Evolutionary conservation across 2,329 filamentous ascomycete species (phyloP).

Genomic region (Fusarium sp.): DNA sequence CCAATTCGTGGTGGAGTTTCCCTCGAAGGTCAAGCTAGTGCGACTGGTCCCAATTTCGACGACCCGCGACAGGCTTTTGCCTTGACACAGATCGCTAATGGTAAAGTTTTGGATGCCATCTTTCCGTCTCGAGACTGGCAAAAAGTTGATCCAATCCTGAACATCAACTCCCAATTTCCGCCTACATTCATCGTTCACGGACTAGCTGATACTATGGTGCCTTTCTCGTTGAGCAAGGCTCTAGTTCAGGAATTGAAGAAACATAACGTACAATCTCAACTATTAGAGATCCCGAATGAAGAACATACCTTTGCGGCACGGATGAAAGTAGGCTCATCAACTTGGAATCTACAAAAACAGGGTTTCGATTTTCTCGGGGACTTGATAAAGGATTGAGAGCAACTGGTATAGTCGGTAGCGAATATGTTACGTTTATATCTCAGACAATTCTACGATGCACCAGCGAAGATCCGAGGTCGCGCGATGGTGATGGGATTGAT

Average conservation of each 20-base stretch:
- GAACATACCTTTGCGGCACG: constrained; percentile 4
- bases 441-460: neutral
- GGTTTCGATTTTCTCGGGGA: neutral
- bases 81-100: neutral
- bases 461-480: no score
- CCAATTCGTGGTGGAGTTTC: neutral
- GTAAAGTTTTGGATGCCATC: neutral
- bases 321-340: neutral
- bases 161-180: neutral
- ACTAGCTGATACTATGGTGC: neutral
- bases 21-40: neutral
- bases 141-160: constrained; percentile 1
- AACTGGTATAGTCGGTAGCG: neutral
- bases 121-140: constrained; percentile 1
- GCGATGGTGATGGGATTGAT: no score
- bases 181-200: neutral
- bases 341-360: neutral
- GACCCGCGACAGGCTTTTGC: constrained; percentile 4
- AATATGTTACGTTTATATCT: neutral
- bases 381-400: neutral
- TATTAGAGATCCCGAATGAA: neutral
- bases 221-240: neutral
- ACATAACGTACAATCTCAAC: neutral
- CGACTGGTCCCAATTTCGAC: neutral
- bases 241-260: neutral